Base-by-base conservation (phyloP, 176 grass and related monocot genomes). In the Aegilops longissima region DNA sequence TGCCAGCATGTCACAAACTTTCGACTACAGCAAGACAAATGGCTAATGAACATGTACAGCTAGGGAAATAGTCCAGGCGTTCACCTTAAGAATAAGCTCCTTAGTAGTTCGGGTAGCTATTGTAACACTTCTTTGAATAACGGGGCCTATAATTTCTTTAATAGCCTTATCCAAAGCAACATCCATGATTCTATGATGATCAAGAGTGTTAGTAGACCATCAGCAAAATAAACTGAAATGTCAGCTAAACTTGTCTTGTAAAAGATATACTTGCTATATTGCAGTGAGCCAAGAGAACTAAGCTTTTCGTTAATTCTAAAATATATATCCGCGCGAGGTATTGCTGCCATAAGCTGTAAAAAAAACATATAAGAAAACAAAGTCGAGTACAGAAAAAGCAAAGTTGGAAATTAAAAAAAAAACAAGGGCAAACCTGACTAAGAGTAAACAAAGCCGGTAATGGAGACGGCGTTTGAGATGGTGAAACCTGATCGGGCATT, bases 81-180 rank as follows among this genome's bases (percentile, higher is more conserved):
- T 90, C 58, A 90, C 88, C 96, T 98, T 98, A 76, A 98, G 73
- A 87, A 95, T 95, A 86, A 98, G 93, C 87, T 98, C 96, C 66
- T 98, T 98, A 2, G 96, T 94, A 21, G 96, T 98, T 80, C 96
- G 90, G 86, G 88, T 94, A 88, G 93, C 93, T 81, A 98, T 98
- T 58, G 96, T 98, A 78, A 98, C 93, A 91, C 96, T 98, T 89
- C 93, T 90, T 84, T 95, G 93, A 88, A 98, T 98, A 81, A 98
- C 96, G 82, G 96, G 93, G 63, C 86, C 91, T 81, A 98, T 90
- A 68, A 98, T 98, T 83, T 98, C 96, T 86, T 88, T 95, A 59
- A 95, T 92, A 83, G 96, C 90, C 84, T 89, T 95, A 86, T 98
- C 96, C 90, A 98, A 92, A 77, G 96, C 96, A 27, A 83, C 70